Evolutionary conservation across 495 filamentous ascomycete genomes (phyloP).

Genomic region (Bathelium albidoporum): DNA sequence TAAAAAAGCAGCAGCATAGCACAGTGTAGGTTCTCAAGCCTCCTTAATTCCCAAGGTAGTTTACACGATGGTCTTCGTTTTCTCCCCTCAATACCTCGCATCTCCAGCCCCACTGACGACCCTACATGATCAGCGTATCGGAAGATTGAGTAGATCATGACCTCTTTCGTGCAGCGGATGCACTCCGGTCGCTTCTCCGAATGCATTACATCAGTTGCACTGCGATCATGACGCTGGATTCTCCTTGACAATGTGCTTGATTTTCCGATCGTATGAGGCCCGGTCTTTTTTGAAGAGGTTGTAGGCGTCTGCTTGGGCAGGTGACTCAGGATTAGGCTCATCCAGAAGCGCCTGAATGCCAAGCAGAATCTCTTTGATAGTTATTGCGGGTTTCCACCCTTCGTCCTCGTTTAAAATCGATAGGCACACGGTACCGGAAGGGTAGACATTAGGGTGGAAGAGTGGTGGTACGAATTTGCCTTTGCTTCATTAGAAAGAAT

Average conservation of each 20-base stretch:
- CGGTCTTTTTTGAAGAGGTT: constrained; percentile 92
- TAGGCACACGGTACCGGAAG: constrained; percentile 93
- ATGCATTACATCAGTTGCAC: neutral
- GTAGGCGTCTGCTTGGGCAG: constrained; percentile 94
- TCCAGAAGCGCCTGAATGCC: constrained; percentile 93
- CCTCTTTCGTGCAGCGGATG: too few relatives aligned
- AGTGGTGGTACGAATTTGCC: constrained; percentile 95
- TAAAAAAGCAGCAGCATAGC: too few relatives aligned
- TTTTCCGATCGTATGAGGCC: constrained; percentile 73
- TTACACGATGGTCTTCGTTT: too few relatives aligned
- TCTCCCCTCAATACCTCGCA: too few relatives aligned
- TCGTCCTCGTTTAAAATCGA: constrained; percentile 98
- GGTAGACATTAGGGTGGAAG: constrained; percentile 98
- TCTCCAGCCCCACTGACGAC: too few relatives aligned
- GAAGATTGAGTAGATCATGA: too few relatives aligned
- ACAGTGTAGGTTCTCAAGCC: too few relatives aligned
- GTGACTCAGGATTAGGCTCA: constrained; percentile 94
- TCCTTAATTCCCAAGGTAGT: too few relatives aligned
- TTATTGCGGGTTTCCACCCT: constrained; percentile 96
- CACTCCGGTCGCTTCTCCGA: neutral
- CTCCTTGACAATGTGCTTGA: constrained; percentile 76
- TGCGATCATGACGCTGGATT: constrained; percentile 52
- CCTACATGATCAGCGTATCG: too few relatives aligned
- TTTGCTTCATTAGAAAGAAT: constrained; percentile 27
- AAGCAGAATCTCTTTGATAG: constrained; percentile 91